phyloP scores from a whole-genome alignment of 345 rosid species.

The Kandelia obovata region DNA sequence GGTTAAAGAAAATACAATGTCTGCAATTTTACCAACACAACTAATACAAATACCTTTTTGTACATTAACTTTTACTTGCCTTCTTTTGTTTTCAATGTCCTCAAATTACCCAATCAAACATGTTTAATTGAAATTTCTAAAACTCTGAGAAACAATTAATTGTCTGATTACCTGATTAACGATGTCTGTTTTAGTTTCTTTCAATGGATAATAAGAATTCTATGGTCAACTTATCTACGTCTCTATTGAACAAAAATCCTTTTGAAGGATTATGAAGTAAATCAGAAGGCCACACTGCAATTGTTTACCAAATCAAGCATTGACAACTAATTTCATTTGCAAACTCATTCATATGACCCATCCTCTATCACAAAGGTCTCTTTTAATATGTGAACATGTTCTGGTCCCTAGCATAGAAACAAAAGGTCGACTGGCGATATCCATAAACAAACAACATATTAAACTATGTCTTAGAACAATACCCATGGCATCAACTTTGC shows the following conservation, averaged over 20 bases:
- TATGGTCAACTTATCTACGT: too few species aligned
- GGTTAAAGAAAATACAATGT: not conserved
- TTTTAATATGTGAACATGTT: not conserved
- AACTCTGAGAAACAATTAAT: too few species aligned
- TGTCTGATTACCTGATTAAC: not conserved
- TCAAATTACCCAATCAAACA: too few species aligned
- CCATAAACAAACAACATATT: not conserved
- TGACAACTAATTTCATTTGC: not conserved
- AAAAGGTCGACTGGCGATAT: not conserved
- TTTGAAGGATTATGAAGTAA: not conserved
- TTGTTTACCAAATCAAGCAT: not conserved
- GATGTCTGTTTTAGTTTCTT: not conserved
- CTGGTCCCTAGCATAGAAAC: not conserved
- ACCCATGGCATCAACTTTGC: conserved; percentile 38
- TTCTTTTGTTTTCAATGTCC: too few species aligned
- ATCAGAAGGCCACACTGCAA: not conserved
- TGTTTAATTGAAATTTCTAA: too few species aligned
- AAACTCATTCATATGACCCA: not conserved
- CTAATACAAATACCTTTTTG: too few species aligned
- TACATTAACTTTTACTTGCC: too few species aligned
- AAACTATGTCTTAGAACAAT: conserved; percentile 6
- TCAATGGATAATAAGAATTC: not conserved
- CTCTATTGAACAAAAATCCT: too few species aligned
- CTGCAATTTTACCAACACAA: too few species aligned
- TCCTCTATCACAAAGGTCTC: not conserved